Base-by-base conservation (phyloP, 495 filamentous ascomycete genomes). In the Podospora anserina region DNA sequence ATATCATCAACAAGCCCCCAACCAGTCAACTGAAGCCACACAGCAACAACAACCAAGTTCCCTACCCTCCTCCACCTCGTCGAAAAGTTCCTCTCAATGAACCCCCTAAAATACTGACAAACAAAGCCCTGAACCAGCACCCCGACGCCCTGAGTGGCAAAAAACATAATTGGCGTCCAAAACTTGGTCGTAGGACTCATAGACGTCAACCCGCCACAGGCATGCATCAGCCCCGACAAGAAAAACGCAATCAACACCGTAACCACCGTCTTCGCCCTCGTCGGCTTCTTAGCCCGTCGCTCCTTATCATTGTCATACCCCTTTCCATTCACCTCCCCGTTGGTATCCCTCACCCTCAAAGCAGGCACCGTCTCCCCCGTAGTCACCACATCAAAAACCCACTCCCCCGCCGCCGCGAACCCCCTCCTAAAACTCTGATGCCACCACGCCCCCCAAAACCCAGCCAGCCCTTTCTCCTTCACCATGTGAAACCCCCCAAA, bases 361-460 rank as follows among this genome's bases (percentile, higher is more conserved):
- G 87, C 86, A 28, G 85, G 74, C 13, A 84, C 27, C 19, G 85
- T 64, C 28, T 67, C 30, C 27, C 59, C 59, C 59, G 6, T 61
- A 16, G 13, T 3, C 27, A n/a, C 23, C 11, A 49, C 16, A n/a
- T 5, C 19, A 18, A 57, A 20, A 7, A 55, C 4, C 61, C 62
- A 89, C 7, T 77, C 74, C 0, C 82, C 77, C 0, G 89, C 85
- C 1, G 85, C 83, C 5, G 85, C 78, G 74, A 97, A 94, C 0
- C 83, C 90, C 49, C 86, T 83, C 3, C 92, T 88, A 79, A 97
- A 95, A 1, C 89, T 85, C 76, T 97, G 93, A 77, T 97, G 93
- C 93, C 93, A 97, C 89, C 89, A 96, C 18, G 81, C 84, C 56
- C 90, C 87, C 93, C 93, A 97, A 71, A 89, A 87, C 32, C 92